These are phyloP conservation scores for Prillingera fragicola DNA, from an alignment of 1,284 basidiomycete species.

Conservation along the genomic window DNA sequence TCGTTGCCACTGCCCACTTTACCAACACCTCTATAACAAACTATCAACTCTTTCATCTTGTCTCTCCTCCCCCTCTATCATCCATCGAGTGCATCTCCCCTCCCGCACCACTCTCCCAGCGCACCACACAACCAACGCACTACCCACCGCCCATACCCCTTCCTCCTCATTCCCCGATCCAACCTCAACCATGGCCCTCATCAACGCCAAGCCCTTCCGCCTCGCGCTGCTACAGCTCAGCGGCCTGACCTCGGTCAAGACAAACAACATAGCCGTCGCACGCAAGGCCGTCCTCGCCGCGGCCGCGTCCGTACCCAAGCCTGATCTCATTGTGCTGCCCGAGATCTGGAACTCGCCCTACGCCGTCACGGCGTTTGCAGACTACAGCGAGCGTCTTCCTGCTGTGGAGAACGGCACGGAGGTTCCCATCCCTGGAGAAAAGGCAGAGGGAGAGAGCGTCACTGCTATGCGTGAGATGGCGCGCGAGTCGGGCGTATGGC, in stretches of 20 bases:
- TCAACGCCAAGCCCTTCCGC: constrained; percentile 60
- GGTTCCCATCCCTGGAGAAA: constrained; percentile 35
- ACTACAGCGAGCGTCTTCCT: constrained; percentile 73
- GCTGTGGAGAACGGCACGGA: constrained; percentile 36
- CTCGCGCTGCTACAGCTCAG: constrained; percentile 84
- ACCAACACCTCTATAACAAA: background rate
- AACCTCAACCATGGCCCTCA: constrained; percentile 33
- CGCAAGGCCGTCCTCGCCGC: constrained; percentile 70
- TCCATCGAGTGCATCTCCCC: background rate
- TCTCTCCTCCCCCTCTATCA: background rate
- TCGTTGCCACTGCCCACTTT: no score
- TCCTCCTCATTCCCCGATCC: background rate
- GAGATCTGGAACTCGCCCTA: constrained; percentile 99
- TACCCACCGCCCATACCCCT: background rate
- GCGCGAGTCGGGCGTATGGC: constrained; percentile 72
- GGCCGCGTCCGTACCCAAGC: constrained; percentile 52
- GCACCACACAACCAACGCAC: background rate
- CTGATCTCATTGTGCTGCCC: constrained; percentile 81
- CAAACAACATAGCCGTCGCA: constrained; percentile 70
- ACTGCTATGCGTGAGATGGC: constrained; percentile 77
- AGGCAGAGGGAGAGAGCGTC: constrained; percentile 62
- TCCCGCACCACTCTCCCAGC: background rate
- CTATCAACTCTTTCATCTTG: background rate
- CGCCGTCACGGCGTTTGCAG: constrained; percentile 75
- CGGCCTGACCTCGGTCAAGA: constrained; percentile 62